These are phyloP conservation scores for Sequoiadendron giganteum DNA, from an alignment of 75 land plant species.

Conservation along the genomic window DNA sequence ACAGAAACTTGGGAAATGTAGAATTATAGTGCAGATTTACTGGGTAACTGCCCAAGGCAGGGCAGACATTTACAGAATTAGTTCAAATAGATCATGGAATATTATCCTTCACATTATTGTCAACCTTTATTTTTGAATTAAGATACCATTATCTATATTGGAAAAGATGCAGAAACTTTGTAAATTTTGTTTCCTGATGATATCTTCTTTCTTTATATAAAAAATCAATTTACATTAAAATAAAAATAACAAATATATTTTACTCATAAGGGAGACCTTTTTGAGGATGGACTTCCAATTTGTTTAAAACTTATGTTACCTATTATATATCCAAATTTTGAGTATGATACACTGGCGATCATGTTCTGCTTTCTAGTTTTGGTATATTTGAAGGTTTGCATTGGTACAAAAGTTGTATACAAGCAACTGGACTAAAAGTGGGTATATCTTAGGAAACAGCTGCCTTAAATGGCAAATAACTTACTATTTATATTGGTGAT, in stretches of 20 bases:
- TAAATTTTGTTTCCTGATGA: too few species aligned
- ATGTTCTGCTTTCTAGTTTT: not conserved
- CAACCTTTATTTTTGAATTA: too few species aligned
- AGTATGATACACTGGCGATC: not conserved
- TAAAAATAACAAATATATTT: not conserved
- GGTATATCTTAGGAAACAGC: not conserved
- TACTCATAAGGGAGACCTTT: not conserved
- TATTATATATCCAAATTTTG: not conserved
- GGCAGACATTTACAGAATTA: not conserved
- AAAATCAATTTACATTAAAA: not conserved
- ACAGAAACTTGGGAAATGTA: not conserved
- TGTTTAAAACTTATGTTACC: not conserved
- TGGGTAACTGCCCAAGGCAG: not conserved
- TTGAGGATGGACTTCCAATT: not conserved
- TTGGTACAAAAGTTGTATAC: not conserved
- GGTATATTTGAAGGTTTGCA: not conserved
- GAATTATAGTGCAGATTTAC: not conserved
- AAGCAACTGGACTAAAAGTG: not conserved
- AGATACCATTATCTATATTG: not conserved
- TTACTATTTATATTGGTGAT: too few species aligned
- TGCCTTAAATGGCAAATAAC: not conserved
- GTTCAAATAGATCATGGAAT: not conserved
- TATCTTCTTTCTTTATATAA: too few species aligned
- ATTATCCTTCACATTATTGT: not conserved
- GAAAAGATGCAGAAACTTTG: not conserved